Percentiles rank a stretch among this genome's conserved stretches.
These are phyloP conservation scores for Aspergillus hiratsukae DNA, from an alignment of 2,329 filamentous ascomycete genomes.

Conservation along the genomic window DNA sequence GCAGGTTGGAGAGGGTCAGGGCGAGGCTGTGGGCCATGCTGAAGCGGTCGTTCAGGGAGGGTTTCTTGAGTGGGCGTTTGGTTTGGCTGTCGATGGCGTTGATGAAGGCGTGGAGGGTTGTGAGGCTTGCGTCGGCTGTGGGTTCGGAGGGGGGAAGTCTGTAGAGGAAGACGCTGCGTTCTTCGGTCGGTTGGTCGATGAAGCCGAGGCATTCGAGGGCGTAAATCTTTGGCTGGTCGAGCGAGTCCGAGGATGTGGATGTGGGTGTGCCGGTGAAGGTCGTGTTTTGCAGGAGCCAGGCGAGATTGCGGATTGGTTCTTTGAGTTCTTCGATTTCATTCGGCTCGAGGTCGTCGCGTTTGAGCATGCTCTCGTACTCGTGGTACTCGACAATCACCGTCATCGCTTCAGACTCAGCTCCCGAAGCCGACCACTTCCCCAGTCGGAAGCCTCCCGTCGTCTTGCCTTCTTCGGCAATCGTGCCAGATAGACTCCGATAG, in stretches of 20 bases:
- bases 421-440: slow-evolving; percentile 14
- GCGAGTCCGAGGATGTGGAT: neutral
- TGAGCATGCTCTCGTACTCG: slow-evolving; percentile 20
- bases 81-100: slow-evolving; percentile 16
- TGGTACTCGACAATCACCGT: slow-evolving; percentile 25
- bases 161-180: slow-evolving; percentile 23
- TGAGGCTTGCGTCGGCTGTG: neutral
- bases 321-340: slow-evolving; percentile 22
- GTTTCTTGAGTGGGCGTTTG: slow-evolving; percentile 12
- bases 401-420: slow-evolving; percentile 1
- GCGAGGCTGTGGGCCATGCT: slow-evolving; percentile 23
- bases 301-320: slow-evolving; percentile 21
- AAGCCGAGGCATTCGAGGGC: slow-evolving; percentile 25
- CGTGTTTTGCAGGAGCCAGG: slow-evolving; percentile 25
- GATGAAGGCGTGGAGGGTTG: slow-evolving; percentile 18
- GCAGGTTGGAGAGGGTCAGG: slow-evolving; percentile 21
- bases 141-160: slow-evolving; percentile 13
- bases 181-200: slow-evolving; percentile 20
- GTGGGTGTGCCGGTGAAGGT: slow-evolving; percentile 13
- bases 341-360: slow-evolving; percentile 19
- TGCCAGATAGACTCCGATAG: slow-evolving; percentile 17
- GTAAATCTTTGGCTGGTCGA: slow-evolving; percentile 25
- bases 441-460: slow-evolving; percentile 17
- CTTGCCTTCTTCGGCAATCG: slow-evolving; percentile 17
- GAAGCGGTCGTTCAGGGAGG: slow-evolving; percentile 21